Percentiles rank a stretch among this genome's conserved stretches.
Conservation (phyloP, 163 green algal species). For the Scenedesmus sp. region DNA sequence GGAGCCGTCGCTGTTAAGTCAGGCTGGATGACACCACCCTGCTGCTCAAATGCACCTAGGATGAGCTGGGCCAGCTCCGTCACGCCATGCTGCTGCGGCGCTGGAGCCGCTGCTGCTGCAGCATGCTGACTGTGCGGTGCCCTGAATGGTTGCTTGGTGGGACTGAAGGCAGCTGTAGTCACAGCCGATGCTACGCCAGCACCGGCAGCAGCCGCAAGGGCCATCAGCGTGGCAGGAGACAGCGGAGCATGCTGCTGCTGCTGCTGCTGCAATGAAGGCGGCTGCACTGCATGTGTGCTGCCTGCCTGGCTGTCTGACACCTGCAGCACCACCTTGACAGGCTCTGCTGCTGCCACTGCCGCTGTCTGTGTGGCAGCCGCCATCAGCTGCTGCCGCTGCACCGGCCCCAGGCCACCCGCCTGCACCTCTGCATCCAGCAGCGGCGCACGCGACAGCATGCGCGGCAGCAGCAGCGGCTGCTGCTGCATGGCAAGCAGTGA, state of each 20-base stretch:
- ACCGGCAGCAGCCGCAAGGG: conserved; percentile 14
- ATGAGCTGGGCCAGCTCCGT: conserved; percentile 43
- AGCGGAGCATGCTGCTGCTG: conserved; percentile 18
- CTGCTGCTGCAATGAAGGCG: neutral
- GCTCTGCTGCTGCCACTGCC: neutral
- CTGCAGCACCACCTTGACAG: neutral
- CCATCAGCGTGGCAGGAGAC: conserved; percentile 12
- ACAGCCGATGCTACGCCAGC: conserved; percentile 27
- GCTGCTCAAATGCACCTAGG: conserved; percentile 17
- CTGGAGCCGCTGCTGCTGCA: conserved; percentile 1
- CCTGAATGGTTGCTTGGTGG: neutral
- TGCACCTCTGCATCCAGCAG: conserved; percentile 37
- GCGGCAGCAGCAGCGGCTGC: conserved; percentile 20
- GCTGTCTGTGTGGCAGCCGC: neutral
- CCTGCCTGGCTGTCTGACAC: neutral
- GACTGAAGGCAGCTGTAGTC: neutral
- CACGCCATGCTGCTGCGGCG: neutral
- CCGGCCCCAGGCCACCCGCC: neutral
- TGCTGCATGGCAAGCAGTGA: neutral
- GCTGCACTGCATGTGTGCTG: neutral
- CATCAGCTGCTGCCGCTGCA: neutral
- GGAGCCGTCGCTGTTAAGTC: neutral
- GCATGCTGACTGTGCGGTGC: neutral
- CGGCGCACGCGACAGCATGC: conserved; percentile 6
- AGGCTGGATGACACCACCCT: conserved; percentile 23